phyloP scores from a whole-genome alignment of 78 protist species.

The Monocercomonoides exilis region DNA sequence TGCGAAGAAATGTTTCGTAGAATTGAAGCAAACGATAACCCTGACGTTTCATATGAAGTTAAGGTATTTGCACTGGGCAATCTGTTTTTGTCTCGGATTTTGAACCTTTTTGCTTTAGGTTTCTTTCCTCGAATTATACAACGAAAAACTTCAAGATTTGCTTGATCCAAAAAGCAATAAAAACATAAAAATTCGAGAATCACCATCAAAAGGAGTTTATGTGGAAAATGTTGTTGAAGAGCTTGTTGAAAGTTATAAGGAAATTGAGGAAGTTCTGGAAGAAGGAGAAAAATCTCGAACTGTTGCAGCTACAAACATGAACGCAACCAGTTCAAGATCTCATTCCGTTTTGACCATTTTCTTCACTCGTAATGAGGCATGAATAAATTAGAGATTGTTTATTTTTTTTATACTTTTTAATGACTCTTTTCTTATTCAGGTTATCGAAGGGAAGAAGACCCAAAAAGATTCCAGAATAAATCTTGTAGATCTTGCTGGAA shows the following conservation, averaged over 20 bases:
- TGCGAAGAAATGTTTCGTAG: conserved; percentile 41
- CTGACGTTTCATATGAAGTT: neutral
- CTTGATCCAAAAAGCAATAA: neutral
- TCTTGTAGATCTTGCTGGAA: conserved; percentile 61
- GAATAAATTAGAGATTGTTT: too few relatives aligned
- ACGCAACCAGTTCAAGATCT: conserved; percentile 63
- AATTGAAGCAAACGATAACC: neutral
- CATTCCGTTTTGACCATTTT: conserved; percentile 72
- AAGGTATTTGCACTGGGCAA: too few relatives aligned
- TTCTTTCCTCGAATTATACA: conserved; percentile 59
- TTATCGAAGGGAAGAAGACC: neutral
- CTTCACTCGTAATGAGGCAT: neutral
- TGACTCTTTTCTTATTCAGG: too few relatives aligned
- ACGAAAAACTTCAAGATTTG: conserved; percentile 26
- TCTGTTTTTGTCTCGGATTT: neutral
- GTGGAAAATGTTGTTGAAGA: conserved; percentile 13
- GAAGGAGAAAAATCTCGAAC: conserved; percentile 44
- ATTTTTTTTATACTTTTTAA: too few relatives aligned
- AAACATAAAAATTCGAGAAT: neutral
- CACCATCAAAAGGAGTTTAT: conserved; percentile 32
- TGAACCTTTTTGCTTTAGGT: neutral
- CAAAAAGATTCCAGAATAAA: conserved; percentile 17
- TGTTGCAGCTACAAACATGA: conserved; percentile 74
- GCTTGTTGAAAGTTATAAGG: conserved; percentile 9
- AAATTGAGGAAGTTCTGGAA: conserved; percentile 22